Conservation (phyloP, 371 early-diverging fungal species). For the Apophysomyces trapeziformis region DNA sequence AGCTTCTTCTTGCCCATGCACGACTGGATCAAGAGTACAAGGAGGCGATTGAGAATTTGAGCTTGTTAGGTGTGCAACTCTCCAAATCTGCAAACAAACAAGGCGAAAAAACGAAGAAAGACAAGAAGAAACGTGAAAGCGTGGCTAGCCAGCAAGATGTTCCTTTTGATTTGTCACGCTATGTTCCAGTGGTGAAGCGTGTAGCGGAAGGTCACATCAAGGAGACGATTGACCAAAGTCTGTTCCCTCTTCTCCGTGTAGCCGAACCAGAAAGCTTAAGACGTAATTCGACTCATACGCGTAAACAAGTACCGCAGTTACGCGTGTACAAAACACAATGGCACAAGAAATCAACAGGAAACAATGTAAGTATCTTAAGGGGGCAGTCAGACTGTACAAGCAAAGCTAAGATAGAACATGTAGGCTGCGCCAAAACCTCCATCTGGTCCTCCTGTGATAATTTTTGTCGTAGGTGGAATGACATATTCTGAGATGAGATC, state of each 20-base stretch:
- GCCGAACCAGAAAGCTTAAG: conserved; percentile 44
- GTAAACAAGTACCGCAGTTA: conserved; percentile 40
- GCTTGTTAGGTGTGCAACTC: conserved; percentile 66
- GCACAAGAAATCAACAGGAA: conserved; percentile 56
- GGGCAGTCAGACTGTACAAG: background rate
- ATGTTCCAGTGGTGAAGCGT: conserved; percentile 69
- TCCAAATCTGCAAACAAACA: conserved; percentile 48
- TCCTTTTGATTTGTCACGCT: conserved; percentile 72
- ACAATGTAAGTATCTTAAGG: conserved; percentile 20
- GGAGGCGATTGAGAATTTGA: conserved; percentile 81
- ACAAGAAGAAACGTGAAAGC: conserved; percentile 42
- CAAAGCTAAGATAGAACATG: conserved; percentile 1
- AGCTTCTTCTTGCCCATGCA: conserved; percentile 73
- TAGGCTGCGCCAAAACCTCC: conserved; percentile 54
- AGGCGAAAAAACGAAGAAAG: conserved; percentile 49
- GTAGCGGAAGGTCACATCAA: conserved; percentile 63
- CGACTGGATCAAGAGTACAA: conserved; percentile 73
- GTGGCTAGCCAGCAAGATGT: conserved; percentile 50
- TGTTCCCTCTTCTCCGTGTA: conserved; percentile 64
- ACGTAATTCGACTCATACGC: conserved; percentile 31
- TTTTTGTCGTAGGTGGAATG: conserved; percentile 93
- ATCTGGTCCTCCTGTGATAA: conserved; percentile 56
- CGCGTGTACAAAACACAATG: conserved; percentile 61
- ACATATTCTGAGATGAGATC: conserved; percentile 92
- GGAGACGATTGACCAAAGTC: conserved; percentile 58